Evolutionary conservation across 805 yeast genomes (phyloP).

Genomic region (Spathaspora arborariae): DNA sequence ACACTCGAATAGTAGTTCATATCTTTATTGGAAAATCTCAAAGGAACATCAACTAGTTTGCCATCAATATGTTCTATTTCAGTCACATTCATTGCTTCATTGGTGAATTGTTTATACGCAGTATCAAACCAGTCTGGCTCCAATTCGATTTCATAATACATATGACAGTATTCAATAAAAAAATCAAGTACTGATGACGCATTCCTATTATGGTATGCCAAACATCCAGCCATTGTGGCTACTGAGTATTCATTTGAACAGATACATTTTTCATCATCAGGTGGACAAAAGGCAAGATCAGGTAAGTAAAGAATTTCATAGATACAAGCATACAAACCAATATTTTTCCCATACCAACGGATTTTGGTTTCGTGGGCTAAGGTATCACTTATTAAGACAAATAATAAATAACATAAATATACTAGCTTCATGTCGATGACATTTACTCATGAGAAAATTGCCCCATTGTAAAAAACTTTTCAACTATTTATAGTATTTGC

Average conservation of each 20-base stretch:
- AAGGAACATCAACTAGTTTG: slow-evolving; percentile 15
- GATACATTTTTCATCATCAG: slow-evolving; percentile 12
- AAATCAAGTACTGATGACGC: not conserved
- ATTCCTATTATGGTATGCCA: slow-evolving; percentile 5
- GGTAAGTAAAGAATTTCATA: not conserved
- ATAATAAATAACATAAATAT: too few relatives aligned
- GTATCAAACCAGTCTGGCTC: slow-evolving; percentile 14
- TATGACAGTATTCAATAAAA: not conserved
- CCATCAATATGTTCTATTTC: slow-evolving; percentile 17
- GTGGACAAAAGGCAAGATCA: slow-evolving; percentile 1
- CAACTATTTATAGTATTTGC: not conserved
- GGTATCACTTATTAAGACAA: not conserved
- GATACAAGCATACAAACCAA: slow-evolving; percentile 1
- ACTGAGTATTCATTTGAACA: slow-evolving; percentile 24
- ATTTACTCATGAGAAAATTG: not conserved
- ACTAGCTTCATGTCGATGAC: not conserved
- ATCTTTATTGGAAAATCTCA: slow-evolving; percentile 15
- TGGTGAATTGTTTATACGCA: slow-evolving; percentile 13
- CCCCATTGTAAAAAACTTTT: not conserved
- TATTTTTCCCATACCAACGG: not conserved
- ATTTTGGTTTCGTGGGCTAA: not conserved
- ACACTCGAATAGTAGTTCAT: slow-evolving; percentile 11
- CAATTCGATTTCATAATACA: slow-evolving; percentile 2
- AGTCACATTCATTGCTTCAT: slow-evolving; percentile 12
- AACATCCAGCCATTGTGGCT: slow-evolving; percentile 31